phyloP scores from a whole-genome alignment of 2,329 filamentous ascomycete species.

The Fusarium tjaetaba region DNA sequence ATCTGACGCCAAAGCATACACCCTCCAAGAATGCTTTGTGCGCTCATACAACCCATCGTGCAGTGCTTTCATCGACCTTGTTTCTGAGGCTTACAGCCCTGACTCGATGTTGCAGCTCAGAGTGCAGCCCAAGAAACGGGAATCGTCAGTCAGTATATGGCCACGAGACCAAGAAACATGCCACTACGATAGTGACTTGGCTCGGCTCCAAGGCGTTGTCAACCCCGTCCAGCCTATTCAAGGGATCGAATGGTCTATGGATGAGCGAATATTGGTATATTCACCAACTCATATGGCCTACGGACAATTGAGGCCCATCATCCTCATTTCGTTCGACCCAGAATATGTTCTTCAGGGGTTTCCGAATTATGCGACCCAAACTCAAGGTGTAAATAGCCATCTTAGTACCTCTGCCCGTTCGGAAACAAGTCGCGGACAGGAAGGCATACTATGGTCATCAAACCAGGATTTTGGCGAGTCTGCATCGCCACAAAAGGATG shows the following conservation, averaged over 20 bases:
- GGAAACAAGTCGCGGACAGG: not conserved
- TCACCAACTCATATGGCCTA: slow-evolving; percentile 34
- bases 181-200: not conserved
- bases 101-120: slow-evolving; percentile 56
- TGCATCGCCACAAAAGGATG: not conserved
- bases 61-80: slow-evolving; percentile 68
- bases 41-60: slow-evolving; percentile 64
- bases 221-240: slow-evolving; percentile 48
- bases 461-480: not conserved
- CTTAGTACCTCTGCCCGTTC: not conserved
- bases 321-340: slow-evolving; percentile 47
- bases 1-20: slow-evolving; percentile 54
- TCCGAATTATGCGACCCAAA: slow-evolving; percentile 9
- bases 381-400: not conserved
- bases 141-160: slow-evolving; percentile 34
- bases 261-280: slow-evolving; percentile 61
- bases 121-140: slow-evolving; percentile 31
- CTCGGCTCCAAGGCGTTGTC: slow-evolving; percentile 49
- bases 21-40: slow-evolving; percentile 63
- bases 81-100: slow-evolving; percentile 46
- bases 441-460: not conserved
- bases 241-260: slow-evolving; percentile 53
- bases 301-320: slow-evolving; percentile 30
- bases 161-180: slow-evolving; percentile 23
- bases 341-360: slow-evolving; percentile 37